Conservation (phyloP, 1,139 yeast species). For the Debaryomyces sp. region DNA sequence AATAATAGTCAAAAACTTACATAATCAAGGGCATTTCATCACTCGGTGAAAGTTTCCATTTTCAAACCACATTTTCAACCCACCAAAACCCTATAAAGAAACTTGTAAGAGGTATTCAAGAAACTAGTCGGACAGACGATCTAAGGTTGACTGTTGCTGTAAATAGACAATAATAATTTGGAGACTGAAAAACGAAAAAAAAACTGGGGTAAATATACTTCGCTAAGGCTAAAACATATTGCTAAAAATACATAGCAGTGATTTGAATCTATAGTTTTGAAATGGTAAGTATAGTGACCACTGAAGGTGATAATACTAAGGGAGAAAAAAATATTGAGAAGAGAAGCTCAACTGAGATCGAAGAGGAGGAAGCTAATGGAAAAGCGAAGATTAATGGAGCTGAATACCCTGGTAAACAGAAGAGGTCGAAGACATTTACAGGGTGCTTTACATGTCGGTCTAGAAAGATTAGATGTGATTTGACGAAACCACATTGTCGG, state of each 20-base stretch:
- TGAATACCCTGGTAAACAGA: slow-evolving; percentile 13
- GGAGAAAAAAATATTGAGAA: neutral
- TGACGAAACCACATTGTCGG: slow-evolving; percentile 44
- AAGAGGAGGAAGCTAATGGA: neutral
- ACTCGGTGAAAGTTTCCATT: slow-evolving; percentile 5
- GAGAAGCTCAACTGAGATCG: neutral
- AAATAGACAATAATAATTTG: neutral
- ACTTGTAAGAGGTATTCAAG: neutral
- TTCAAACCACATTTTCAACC: neutral
- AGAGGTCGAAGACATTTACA: slow-evolving; percentile 45
- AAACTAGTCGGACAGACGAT: neutral
- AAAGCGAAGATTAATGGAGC: neutral
- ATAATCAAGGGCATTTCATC: neutral
- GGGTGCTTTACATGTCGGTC: slow-evolving; percentile 58
- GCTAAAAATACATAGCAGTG: neutral
- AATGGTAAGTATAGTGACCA: neutral
- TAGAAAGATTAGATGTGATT: slow-evolving; percentile 53
- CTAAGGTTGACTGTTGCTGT: neutral
- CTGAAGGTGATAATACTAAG: neutral
- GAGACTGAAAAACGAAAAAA: neutral
- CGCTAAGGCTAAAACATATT: neutral
- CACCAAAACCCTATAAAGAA: neutral
- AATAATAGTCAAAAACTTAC: neutral
- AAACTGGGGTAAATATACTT: neutral
- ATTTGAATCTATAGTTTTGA: neutral